Evolutionary conservation across 2,329 filamentous ascomycete genomes (phyloP).

Genomic region (Parafenestella ontariensis): DNA sequence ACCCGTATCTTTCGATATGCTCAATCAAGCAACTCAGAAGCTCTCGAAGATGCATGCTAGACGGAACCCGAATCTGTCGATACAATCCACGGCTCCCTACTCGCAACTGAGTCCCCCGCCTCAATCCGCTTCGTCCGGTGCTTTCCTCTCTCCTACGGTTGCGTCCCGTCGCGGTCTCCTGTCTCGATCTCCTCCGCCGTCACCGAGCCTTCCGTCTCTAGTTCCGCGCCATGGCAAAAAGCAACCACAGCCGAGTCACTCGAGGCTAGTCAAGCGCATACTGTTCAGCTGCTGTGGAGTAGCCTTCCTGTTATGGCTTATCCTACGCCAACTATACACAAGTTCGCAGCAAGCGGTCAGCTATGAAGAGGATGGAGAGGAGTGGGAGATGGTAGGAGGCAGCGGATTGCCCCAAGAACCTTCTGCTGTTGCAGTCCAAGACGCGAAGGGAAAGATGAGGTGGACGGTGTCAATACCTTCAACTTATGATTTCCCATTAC

Average conservation of each 20-base stretch:
- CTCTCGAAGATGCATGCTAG: constrained; percentile 54
- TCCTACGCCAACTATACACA: constrained; percentile 43
- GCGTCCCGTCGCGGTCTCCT: constrained; percentile 62
- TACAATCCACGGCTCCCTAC: constrained; percentile 50
- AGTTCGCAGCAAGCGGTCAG: constrained; percentile 18
- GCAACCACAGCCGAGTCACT: constrained; percentile 58
- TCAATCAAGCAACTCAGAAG: constrained; percentile 45
- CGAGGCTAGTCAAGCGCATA: constrained; percentile 64
- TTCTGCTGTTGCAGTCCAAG: constrained; percentile 73
- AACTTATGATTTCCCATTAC: constrained; percentile 70
- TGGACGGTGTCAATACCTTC: constrained; percentile 85
- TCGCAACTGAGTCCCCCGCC: constrained; percentile 40
- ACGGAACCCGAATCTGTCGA: constrained; percentile 56
- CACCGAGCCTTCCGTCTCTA: constrained; percentile 72
- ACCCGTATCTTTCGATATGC: constrained; percentile 33
- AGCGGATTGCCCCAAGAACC: constrained; percentile 73
- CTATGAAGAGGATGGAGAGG: constrained; percentile 43
- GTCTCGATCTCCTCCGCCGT: constrained; percentile 73
- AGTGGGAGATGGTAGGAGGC: constrained; percentile 72
- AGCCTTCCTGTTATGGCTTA: constrained; percentile 61
- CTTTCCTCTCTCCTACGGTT: constrained; percentile 45
- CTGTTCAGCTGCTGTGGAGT: constrained; percentile 60
- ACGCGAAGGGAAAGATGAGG: constrained; percentile 67
- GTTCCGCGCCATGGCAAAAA: constrained; percentile 71
- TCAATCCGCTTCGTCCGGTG: constrained; percentile 43